phyloP scores from a whole-genome alignment of 1,284 basidiomycete genomes.

The Gomphus bonarii region DNA sequence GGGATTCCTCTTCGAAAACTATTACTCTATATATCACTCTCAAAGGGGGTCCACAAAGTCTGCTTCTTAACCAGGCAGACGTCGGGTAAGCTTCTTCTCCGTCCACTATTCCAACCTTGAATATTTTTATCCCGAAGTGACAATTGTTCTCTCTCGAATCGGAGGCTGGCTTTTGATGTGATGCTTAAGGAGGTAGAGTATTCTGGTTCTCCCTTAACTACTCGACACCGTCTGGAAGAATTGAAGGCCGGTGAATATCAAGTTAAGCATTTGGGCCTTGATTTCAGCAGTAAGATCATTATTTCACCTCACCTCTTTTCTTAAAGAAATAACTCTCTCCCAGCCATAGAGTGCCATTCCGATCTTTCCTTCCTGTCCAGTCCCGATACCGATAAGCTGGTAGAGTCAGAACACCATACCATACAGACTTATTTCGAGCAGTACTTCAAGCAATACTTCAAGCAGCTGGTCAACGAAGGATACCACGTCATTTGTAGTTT shows the following conservation, averaged over 20 bases:
- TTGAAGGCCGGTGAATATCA: background rate
- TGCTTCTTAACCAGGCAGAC: background rate
- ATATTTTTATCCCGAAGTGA: background rate
- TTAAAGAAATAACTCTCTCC: background rate
- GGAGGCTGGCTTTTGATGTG: background rate
- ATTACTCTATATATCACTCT: background rate
- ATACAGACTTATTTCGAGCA: background rate
- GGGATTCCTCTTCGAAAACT: background rate
- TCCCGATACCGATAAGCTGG: background rate
- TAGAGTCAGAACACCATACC: background rate
- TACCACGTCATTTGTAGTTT: slow-evolving; percentile 24
- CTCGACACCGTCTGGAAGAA: background rate
- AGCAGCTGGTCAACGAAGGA: slow-evolving; percentile 17
- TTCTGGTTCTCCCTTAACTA: background rate
- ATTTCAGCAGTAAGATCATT: background rate
- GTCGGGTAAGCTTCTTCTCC: background rate
- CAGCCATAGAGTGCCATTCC: background rate
- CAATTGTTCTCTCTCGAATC: background rate
- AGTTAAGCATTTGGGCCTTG: background rate
- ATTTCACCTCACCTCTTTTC: background rate
- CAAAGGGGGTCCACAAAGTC: background rate
- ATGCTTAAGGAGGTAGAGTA: background rate
- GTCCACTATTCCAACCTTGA: too few species aligned
- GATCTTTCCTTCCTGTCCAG: background rate
- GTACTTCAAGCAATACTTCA: slow-evolving; percentile 18